Conservation (phyloP, 768 basidiomycete species). For the Tephrocybe sp. region DNA sequence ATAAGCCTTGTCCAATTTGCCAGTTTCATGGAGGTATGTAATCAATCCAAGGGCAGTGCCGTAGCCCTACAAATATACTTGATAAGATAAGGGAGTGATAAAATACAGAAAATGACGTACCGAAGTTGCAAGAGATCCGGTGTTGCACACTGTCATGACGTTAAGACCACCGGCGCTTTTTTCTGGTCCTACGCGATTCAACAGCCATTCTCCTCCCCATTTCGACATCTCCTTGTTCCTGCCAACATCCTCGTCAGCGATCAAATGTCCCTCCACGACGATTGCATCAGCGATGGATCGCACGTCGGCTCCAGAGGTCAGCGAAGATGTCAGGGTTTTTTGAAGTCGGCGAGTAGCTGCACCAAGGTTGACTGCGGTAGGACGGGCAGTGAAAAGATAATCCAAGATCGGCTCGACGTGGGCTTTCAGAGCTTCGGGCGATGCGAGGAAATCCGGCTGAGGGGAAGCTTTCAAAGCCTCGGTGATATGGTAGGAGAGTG, state of each 20-base stretch:
- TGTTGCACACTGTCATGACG: slow-evolving; percentile 94
- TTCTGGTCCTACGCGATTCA: slow-evolving; percentile 43
- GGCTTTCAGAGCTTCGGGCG: slow-evolving; percentile 47
- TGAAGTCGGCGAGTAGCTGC: slow-evolving; percentile 78
- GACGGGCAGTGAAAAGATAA: slow-evolving; percentile 83
- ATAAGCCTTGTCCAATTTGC: slow-evolving; percentile 78
- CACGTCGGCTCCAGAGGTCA: slow-evolving; percentile 43
- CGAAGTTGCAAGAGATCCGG: slow-evolving; percentile 94
- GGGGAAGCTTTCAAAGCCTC: slow-evolving; percentile 47
- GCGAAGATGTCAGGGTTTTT: slow-evolving; percentile 42
- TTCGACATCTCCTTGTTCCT: slow-evolving; percentile 85
- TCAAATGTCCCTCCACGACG: slow-evolving; percentile 65
- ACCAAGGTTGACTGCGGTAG: slow-evolving; percentile 94
- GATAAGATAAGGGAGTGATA: neutral
- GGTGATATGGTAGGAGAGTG: slow-evolving; percentile 66
- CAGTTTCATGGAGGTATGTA: slow-evolving; percentile 81
- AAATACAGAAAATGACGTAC: slow-evolving; percentile 40
- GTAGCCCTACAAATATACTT: slow-evolving; percentile 66
- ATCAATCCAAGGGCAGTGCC: slow-evolving; percentile 95
- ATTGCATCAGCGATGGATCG: slow-evolving; percentile 56
- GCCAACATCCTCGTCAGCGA: slow-evolving; percentile 87
- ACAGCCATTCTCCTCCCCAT: slow-evolving; percentile 85
- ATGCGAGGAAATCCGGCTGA: slow-evolving; percentile 54
- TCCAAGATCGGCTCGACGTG: slow-evolving; percentile 63
- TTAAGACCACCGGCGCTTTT: slow-evolving; percentile 56